phyloP scores from a whole-genome alignment of 2,329 filamentous ascomycete genomes.

The Zasmidium citrigriseum region DNA sequence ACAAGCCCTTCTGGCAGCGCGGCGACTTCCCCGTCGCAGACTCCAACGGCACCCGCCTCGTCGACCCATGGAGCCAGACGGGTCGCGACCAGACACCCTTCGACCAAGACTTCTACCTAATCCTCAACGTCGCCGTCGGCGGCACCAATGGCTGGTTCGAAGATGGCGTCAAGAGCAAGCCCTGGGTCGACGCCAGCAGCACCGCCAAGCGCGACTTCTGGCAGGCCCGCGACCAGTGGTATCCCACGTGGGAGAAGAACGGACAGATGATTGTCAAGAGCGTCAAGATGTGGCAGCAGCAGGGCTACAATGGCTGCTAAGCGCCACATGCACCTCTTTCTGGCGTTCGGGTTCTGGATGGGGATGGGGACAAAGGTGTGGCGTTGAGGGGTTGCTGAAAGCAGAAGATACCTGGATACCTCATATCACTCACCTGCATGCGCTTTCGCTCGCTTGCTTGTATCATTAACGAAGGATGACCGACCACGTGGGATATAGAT shows the following conservation, averaged over 20 bases:
- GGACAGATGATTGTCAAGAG: slow-evolving; percentile 44
- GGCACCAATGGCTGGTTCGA: slow-evolving; percentile 70
- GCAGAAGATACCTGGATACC: neutral
- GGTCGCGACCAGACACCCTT: slow-evolving; percentile 41
- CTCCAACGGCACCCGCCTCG: slow-evolving; percentile 38
- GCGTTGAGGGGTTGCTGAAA: neutral
- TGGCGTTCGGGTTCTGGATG: slow-evolving; percentile 7
- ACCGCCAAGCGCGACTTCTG: slow-evolving; percentile 77
- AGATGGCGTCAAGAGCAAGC: slow-evolving; percentile 70
- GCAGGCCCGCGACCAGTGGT: slow-evolving; percentile 49
- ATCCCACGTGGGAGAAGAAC: slow-evolving; percentile 38
- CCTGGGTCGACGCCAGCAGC: slow-evolving; percentile 71
- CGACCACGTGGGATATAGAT: neutral
- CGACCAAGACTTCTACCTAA: slow-evolving; percentile 44
- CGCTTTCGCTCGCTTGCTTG: neutral
- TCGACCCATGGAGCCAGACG: slow-evolving; percentile 40
- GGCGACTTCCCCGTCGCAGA: slow-evolving; percentile 38
- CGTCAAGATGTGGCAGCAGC: slow-evolving; percentile 51
- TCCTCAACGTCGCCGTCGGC: slow-evolving; percentile 43
- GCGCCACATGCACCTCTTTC: neutral
- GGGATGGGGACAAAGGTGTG: neutral
- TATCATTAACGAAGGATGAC: neutral
- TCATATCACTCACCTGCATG: too few species aligned
- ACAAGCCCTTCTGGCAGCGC: slow-evolving; percentile 41
- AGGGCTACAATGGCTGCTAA: slow-evolving; percentile 49